A percentile compares a stretch with the other conserved stretches of the same genome.
Evolutionary conservation across 441 rosid species (phyloP).

Genomic region (Corymbia citriodora): DNA sequence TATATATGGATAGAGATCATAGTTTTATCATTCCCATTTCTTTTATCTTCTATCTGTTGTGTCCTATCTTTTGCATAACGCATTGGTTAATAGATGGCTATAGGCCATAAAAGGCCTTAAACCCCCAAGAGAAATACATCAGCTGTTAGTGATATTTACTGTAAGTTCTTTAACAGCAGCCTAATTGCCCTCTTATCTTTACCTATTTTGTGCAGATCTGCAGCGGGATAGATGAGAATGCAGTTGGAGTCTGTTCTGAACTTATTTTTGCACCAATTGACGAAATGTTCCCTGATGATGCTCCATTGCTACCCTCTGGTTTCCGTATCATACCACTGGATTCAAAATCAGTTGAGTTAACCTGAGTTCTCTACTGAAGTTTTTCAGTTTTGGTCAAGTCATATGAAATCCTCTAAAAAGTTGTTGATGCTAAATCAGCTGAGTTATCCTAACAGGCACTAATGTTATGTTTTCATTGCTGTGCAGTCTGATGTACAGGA

Average conservation of each 20-base stretch:
- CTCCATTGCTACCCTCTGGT: constrained; percentile 91
- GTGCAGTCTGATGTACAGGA: constrained; percentile 65
- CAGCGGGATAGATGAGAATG: constrained; percentile 90
- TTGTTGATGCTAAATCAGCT: not conserved
- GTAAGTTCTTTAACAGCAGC: not conserved
- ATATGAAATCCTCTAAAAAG: not conserved
- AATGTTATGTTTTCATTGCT: not conserved
- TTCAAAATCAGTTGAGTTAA: constrained; percentile 60
- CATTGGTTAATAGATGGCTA: not conserved
- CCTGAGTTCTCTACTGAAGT: not conserved
- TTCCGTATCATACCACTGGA: constrained; percentile 91
- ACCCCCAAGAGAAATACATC: not conserved
- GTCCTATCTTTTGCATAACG: not conserved
- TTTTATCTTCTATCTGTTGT: not conserved
- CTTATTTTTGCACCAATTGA: constrained; percentile 96
- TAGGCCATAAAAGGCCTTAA: not conserved
- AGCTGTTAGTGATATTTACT: not conserved
- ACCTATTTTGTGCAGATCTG: constrained; percentile 48
- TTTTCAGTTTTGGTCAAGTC: not conserved
- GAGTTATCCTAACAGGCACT: not conserved
- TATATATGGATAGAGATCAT: not conserved
- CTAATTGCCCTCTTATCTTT: not conserved
- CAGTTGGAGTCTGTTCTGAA: constrained; percentile 89
- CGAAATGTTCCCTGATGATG: constrained; percentile 98
- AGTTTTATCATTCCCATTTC: not conserved